phyloP scores from a whole-genome alignment of 2,329 filamentous ascomycete species.

The Fusarium haematococcum region DNA sequence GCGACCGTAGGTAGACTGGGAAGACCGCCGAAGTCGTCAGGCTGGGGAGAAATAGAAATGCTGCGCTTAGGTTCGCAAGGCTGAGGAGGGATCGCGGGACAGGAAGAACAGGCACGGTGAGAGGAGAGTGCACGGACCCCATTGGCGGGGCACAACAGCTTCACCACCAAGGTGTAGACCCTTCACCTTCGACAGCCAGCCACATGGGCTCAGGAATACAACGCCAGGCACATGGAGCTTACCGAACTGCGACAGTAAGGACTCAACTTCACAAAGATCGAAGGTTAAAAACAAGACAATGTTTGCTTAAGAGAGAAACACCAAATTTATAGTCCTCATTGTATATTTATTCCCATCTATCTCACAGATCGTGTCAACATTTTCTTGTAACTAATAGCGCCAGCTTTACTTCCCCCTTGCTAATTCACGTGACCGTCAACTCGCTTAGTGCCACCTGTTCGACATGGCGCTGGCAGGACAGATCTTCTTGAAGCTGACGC shows the following conservation, averaged over 20 bases:
- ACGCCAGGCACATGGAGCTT: conserved; percentile 5
- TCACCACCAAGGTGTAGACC: conserved; percentile 18
- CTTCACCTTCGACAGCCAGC: conserved; percentile 19
- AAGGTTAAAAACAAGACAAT: background rate
- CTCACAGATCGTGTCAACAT: background rate
- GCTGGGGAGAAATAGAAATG: conserved; percentile 15
- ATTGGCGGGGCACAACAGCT: conserved; percentile 40
- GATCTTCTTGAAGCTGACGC: conserved; percentile 52
- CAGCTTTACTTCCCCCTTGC: conserved; percentile 20
- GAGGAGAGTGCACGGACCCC: conserved; percentile 32
- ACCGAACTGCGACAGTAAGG: background rate
- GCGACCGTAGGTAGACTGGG: conserved; percentile 22
- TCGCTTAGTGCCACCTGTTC: conserved; percentile 57
- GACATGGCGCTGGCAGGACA: conserved; percentile 51
- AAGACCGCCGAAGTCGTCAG: conserved; percentile 1
- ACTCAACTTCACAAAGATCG: background rate
- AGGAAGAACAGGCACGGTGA: conserved; percentile 18
- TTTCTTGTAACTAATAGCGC: background rate
- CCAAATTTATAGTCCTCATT: background rate
- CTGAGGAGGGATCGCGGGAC: conserved; percentile 42
- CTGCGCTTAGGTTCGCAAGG: conserved; percentile 32
- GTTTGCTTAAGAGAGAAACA: background rate
- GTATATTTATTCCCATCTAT: background rate
- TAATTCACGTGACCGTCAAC: conserved; percentile 49
- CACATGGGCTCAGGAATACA: conserved; percentile 17